A percentile compares a stretch with the other conserved stretches of the same genome.
Conservation (phyloP, 2,329 filamentous ascomycete genomes). For the Macrophomina pseudophaseolina region DNA sequence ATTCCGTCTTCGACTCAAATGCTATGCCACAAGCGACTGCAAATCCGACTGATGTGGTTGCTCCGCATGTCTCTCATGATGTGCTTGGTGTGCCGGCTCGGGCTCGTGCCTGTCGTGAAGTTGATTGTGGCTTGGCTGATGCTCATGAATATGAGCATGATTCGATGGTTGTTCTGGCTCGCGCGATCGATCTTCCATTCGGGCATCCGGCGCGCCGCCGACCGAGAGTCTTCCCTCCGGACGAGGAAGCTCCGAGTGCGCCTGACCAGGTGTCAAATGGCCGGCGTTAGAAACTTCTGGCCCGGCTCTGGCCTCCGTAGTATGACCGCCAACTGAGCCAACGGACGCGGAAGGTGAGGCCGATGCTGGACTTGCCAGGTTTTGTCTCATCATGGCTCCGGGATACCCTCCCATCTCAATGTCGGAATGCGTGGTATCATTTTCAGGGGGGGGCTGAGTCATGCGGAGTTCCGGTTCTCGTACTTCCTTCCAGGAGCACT, state of each 20-base stretch:
- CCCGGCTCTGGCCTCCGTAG: conserved; percentile 13
- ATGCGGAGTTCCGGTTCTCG: conserved; percentile 68
- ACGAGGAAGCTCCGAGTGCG: conserved; percentile 12
- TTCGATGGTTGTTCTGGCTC: conserved; percentile 3
- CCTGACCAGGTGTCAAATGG: conserved; percentile 8
- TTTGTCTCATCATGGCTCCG: conserved; percentile 12
- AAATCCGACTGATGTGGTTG: conserved; percentile 23
- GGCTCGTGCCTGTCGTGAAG: conserved; percentile 13
- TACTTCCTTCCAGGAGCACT: conserved; percentile 85
- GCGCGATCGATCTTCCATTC: conserved; percentile 13
- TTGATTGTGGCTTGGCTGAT: conserved; percentile 7
- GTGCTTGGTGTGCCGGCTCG: background rate
- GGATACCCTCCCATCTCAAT: conserved; percentile 24
- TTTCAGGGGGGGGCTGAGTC: conserved; percentile 11
- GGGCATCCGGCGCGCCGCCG: background rate
- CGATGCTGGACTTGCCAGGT: conserved; percentile 15
- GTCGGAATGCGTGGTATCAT: conserved; percentile 20
- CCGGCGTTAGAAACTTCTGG: conserved; percentile 13
- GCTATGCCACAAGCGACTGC: conserved; percentile 24
- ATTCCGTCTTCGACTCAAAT: background rate
- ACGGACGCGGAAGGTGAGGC: conserved; percentile 20
- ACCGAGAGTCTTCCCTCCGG: background rate
- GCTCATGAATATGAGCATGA: conserved; percentile 6
- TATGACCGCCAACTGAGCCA: conserved; percentile 16
- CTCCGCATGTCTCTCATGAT: conserved; percentile 3